These are phyloP conservation scores for Albizia julibrissin DNA, from an alignment of 306 rosid genomes.

Conservation along the genomic window DNA sequence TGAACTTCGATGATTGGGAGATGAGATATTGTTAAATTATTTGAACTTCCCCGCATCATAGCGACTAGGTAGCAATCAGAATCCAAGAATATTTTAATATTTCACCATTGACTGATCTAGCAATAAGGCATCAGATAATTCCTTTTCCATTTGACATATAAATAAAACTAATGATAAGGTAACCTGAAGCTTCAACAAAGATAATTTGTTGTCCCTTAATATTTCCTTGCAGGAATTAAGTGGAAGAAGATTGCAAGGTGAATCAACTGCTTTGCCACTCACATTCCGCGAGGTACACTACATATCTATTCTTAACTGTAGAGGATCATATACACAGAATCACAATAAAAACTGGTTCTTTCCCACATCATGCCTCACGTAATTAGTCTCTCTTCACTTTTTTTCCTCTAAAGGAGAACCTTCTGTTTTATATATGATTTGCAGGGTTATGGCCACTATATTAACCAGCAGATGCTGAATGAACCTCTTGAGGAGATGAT, in stretches of 20 bases:
- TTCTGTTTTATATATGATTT: background rate
- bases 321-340: background rate
- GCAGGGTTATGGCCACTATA: slow-evolving; percentile 91
- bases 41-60: background rate
- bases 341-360: background rate
- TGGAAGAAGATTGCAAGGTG: slow-evolving; percentile 64
- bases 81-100: background rate
- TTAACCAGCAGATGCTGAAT: slow-evolving; percentile 52
- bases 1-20: background rate
- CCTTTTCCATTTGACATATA: background rate
- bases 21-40: background rate
- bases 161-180: background rate
- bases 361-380: background rate
- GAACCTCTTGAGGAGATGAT: slow-evolving; percentile 94
- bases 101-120: background rate
- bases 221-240: slow-evolving; percentile 63
- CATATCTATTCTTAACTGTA: slow-evolving; percentile 1
- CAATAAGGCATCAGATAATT: background rate
- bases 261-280: slow-evolving; percentile 57
- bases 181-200: background rate
- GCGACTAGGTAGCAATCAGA: background rate
- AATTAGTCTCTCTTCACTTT: background rate
- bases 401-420: slow-evolving; percentile 1
- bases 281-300: slow-evolving; percentile 77
- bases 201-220: background rate